Conservation (phyloP, 768 basidiomycete species). For the Mycena belliarum region DNA sequence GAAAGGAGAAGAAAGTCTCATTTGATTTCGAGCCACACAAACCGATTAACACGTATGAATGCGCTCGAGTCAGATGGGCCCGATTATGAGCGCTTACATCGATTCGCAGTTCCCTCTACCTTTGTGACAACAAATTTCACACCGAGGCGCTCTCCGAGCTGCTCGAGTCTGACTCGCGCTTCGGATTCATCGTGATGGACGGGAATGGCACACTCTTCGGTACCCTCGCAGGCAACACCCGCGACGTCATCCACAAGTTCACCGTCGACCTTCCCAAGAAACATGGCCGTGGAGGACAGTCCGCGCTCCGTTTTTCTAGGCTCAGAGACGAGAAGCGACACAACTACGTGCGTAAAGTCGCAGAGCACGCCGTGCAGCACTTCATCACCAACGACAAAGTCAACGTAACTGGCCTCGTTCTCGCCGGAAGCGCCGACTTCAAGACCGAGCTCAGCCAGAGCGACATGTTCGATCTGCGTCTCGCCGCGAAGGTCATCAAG, state of each 20-base stretch:
- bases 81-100: conserved; percentile 5
- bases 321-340: conserved; percentile 98
- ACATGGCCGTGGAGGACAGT: conserved; percentile 99
- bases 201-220: conserved; percentile 98
- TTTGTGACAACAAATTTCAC: conserved; percentile 99
- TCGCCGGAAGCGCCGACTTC: conserved; percentile 98
- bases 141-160: conserved; percentile 96
- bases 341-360: conserved; percentile 99
- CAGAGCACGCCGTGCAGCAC: conserved; percentile 95
- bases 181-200: conserved; percentile 99
- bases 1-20: conserved; percentile 98
- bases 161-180: conserved; percentile 94
- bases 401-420: conserved; percentile 93
- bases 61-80: not conserved
- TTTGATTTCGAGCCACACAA: conserved; percentile 99
- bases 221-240: conserved; percentile 93
- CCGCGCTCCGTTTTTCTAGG: conserved; percentile 98
- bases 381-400: conserved; percentile 98
- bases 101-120: conserved; percentile 80
- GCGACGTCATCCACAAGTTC: conserved; percentile 97
- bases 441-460: conserved; percentile 96
- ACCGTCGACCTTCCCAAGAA: conserved; percentile 99
- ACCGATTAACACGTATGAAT: conserved; percentile 92
- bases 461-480: conserved; percentile 92
- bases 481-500: conserved; percentile 93